Conservation (phyloP, 1,284 basidiomycete genomes). For the Ceratobasidium sp. region DNA sequence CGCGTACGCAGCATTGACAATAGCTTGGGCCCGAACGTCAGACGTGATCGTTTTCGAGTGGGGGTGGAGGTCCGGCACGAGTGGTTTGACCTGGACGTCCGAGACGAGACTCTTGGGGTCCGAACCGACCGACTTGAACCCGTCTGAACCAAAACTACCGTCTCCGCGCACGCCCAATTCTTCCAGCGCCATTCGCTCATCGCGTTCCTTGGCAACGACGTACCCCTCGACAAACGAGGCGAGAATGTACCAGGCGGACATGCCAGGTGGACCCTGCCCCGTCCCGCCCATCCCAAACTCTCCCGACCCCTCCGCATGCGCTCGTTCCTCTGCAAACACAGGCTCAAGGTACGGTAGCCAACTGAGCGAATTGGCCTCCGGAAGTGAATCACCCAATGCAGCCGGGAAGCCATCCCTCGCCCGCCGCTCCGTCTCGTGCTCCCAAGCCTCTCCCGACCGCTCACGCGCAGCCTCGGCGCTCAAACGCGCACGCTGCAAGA, state of each 20-base stretch:
- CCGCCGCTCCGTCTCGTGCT: conserved; percentile 22
- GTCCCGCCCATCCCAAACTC: background rate
- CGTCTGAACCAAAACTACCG: background rate
- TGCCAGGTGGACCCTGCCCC: too few species aligned
- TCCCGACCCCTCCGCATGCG: background rate
- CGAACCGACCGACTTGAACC: background rate
- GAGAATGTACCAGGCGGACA: conserved; percentile 32
- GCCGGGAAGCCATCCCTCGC: background rate
- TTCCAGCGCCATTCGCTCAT: background rate
- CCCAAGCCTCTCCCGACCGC: conserved; percentile 12
- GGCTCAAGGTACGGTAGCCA: conserved; percentile 33
- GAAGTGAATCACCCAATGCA: conserved; percentile 11
- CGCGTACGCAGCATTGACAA: conserved; percentile 16
- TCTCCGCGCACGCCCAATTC: background rate
- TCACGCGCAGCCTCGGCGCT: background rate
- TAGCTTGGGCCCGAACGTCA: conserved; percentile 7
- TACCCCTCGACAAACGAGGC: conserved; percentile 34
- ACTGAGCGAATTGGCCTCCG: conserved; percentile 21
- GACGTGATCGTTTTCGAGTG: background rate
- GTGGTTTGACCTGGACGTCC: too few species aligned
- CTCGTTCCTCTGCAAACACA: conserved; percentile 24
- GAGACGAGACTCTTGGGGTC: background rate
- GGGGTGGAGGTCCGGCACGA: background rate
- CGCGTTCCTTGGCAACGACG: background rate
- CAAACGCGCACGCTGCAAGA: background rate